Conservation (phyloP, 257 asterid species). For the Penstemon barbatus region DNA sequence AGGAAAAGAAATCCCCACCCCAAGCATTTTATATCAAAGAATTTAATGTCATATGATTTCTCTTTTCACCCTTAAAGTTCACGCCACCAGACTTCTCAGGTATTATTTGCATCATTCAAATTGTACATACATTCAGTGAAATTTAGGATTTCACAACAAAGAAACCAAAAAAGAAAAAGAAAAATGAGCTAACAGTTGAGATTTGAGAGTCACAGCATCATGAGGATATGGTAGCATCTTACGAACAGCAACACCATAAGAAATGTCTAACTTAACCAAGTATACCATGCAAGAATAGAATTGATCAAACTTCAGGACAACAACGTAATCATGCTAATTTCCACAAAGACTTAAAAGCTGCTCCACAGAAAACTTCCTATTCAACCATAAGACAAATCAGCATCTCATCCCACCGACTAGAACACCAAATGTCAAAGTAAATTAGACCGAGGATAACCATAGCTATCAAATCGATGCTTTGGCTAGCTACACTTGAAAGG, state of each 20-base stretch:
- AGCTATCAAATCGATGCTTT: not conserved
- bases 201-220: not conserved
- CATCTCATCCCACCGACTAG: not conserved
- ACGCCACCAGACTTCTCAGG: not conserved
- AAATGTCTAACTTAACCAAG: too few relatives aligned
- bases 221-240: constrained; percentile 6
- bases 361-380: too few relatives aligned
- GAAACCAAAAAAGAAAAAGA: not conserved
- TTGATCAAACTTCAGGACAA: too few relatives aligned
- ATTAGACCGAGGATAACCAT: not conserved
- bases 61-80: not conserved
- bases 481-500: not conserved
- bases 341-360: too few relatives aligned
- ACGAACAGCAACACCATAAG: not conserved
- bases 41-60: not conserved
- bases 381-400: not conserved
- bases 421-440: not conserved
- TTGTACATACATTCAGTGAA: not conserved
- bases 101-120: not conserved
- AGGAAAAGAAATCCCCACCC: not conserved
- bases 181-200: too few relatives aligned
- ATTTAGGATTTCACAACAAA: constrained; percentile 1
- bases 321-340: too few relatives aligned
- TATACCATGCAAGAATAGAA: too few relatives aligned
- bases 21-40: not conserved